Conservation (phyloP, 345 rosid genomes). For the Citropsis articulata region DNA sequence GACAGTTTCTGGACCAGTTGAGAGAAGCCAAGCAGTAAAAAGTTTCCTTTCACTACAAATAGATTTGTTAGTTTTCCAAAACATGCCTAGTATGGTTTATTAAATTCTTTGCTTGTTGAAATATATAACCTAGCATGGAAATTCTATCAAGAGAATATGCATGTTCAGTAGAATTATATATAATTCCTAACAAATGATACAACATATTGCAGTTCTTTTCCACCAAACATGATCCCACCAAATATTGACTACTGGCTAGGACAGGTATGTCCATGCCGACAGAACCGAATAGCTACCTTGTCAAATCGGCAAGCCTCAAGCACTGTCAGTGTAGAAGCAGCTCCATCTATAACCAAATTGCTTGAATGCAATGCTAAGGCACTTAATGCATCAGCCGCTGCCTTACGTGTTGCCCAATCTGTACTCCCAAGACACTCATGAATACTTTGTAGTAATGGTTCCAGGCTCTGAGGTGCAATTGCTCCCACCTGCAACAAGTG, state of each 20-base stretch:
- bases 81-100: background rate
- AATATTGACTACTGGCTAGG: background rate
- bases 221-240: background rate
- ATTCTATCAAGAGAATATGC: background rate
- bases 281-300: constrained; percentile 51
- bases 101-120: background rate
- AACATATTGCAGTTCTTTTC: background rate
- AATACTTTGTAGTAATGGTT: constrained; percentile 71
- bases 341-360: constrained; percentile 55
- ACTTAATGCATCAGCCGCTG: constrained; percentile 85
- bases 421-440: constrained; percentile 89
- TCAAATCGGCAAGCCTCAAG: constrained; percentile 93
- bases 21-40: background rate
- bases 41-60: background rate
- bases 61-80: background rate
- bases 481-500: constrained; percentile 73
- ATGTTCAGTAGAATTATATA: background rate
- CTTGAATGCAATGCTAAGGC: constrained; percentile 82
- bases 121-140: background rate
- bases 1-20: background rate
- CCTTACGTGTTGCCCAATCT: constrained; percentile 98
- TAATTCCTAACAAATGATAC: background rate
- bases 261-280: background rate
- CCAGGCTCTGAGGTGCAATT: constrained; percentile 80
- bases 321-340: constrained; percentile 58